Evolutionary conservation across 179 eudicot genomes (phyloP), one percentile per base, ranked within the genome.

Genomic region (Heliamphora pulchella): DNA sequence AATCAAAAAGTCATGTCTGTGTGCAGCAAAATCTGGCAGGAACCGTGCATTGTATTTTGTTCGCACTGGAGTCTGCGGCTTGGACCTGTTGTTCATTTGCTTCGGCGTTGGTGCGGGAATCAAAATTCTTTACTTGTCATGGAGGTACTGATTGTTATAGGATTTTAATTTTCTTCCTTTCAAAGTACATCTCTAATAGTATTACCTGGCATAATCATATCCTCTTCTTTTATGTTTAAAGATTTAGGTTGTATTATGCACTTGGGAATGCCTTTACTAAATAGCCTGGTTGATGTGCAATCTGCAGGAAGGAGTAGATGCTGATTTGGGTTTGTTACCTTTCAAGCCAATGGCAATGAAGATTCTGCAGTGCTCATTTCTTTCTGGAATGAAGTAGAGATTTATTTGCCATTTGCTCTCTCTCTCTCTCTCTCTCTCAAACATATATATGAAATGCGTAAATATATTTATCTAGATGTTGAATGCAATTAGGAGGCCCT

Each of bases 21-120:
- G 43, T 8, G 44, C 81, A 94, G 98, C 76, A 86, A 79, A 81
- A 80, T 73, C 72, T 96, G 99, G 99, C 90, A 87, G 90, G 99
- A 96, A 83, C 98, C 99, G 7, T 94, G 99, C 88, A 89, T 96
- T 74, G 94, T 94, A 65, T 87, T 96, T 76, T 89, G 93, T 84
- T 89, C 98, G 64, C 98, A 94, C 86, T 94, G 98, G 98, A 96
- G 92, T 83, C 86, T 96, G 79, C 89, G 99, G 75, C 86, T 90
- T 80, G 99, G 99, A 68, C 92, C 98, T 81, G 93, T 83, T 86
- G 91, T 90, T 82, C 98, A 94, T 86, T 87, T 96, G 65, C 98
- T 96, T 84, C 89, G 85, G 15, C 94, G 94, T 14, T 96, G 99
- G 99, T 82, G 82, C 75, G 82, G 81, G 55, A 89, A 92, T 85